phyloP scores from a whole-genome alignment of 2,329 filamentous ascomycete species.

The Penicillium crustosum region DNA sequence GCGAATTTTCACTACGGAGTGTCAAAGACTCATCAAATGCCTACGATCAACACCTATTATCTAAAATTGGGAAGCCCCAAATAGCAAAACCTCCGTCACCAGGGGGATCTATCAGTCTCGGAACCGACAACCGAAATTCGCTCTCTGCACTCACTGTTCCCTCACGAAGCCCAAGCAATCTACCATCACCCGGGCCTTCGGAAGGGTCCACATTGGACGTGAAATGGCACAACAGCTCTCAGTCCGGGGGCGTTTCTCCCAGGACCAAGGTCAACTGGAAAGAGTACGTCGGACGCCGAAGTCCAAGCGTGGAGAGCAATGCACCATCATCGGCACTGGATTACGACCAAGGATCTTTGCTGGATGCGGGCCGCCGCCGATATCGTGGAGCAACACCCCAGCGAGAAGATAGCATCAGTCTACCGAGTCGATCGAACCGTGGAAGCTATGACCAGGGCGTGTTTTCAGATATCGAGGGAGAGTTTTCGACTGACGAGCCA shows the following conservation, averaged over 20 bases:
- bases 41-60: slow-evolving; percentile 63
- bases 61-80: slow-evolving; percentile 62
- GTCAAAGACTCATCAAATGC: slow-evolving; percentile 60
- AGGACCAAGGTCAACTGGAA: slow-evolving; percentile 42
- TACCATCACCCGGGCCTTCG: slow-evolving; percentile 34
- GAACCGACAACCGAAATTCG: slow-evolving; percentile 33
- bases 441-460: slow-evolving; percentile 63
- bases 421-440: slow-evolving; percentile 55
- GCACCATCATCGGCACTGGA: slow-evolving; percentile 42
- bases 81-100: slow-evolving; percentile 61
- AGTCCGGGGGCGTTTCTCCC: slow-evolving; percentile 44
- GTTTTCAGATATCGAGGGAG: slow-evolving; percentile 51
- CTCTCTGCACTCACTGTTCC: slow-evolving; percentile 37
- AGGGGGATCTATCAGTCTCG: slow-evolving; percentile 39
- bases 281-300: slow-evolving; percentile 44
- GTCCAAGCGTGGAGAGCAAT: slow-evolving; percentile 46
- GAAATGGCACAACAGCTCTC: slow-evolving; percentile 42
- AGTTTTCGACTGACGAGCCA: slow-evolving; percentile 42
- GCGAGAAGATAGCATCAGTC: slow-evolving; percentile 52
- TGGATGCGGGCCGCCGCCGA: slow-evolving; percentile 44
- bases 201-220: slow-evolving; percentile 36
- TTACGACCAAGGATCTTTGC: slow-evolving; percentile 40
- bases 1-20: slow-evolving; percentile 57
- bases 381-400: slow-evolving; percentile 50
- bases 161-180: slow-evolving; percentile 32